These are phyloP conservation scores for Imleria badia DNA, from an alignment of 768 basidiomycete genomes.

Conservation along the genomic window DNA sequence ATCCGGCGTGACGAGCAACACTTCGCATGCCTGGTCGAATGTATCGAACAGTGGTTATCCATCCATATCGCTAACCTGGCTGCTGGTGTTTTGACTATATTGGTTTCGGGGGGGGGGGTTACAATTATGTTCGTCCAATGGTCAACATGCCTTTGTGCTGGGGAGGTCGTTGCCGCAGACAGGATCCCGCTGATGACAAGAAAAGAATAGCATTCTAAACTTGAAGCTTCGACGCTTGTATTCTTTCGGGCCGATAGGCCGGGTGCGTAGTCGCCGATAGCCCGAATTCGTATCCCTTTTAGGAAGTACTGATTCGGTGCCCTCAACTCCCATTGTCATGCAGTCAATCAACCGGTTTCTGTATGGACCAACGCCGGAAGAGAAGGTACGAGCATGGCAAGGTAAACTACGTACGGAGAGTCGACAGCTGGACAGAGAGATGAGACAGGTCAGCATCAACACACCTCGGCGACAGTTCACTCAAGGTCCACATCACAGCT, in stretches of 20 bases:
- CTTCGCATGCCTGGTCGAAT: too few relatives aligned
- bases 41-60: too few relatives aligned
- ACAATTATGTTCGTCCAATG: too few relatives aligned
- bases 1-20: too few relatives aligned
- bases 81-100: too few relatives aligned
- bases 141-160: too few relatives aligned
- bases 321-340: conserved; percentile 42
- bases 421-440: conserved; percentile 87
- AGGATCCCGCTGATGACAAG: too few relatives aligned
- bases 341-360: conserved; percentile 89
- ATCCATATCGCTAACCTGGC: too few relatives aligned
- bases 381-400: conserved; percentile 92
- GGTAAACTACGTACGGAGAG: conserved; percentile 77
- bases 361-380: conserved; percentile 96
- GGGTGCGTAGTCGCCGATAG: conserved; percentile 1
- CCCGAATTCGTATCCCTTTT: conserved; percentile 8
- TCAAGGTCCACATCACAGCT: conserved; percentile 48
- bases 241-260: not conserved
- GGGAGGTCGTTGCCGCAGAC: too few relatives aligned
- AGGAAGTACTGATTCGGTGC: conserved; percentile 1
- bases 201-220: too few relatives aligned
- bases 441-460: conserved; percentile 76
- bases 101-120: too few relatives aligned
- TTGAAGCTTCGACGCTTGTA: too few relatives aligned
- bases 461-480: conserved; percentile 9